A percentile compares a stretch with the other conserved stretches of the same genome.
phyloP scores from a whole-genome alignment of 805 yeast genomes.

The Ogataea trehaloabstinens region DNA sequence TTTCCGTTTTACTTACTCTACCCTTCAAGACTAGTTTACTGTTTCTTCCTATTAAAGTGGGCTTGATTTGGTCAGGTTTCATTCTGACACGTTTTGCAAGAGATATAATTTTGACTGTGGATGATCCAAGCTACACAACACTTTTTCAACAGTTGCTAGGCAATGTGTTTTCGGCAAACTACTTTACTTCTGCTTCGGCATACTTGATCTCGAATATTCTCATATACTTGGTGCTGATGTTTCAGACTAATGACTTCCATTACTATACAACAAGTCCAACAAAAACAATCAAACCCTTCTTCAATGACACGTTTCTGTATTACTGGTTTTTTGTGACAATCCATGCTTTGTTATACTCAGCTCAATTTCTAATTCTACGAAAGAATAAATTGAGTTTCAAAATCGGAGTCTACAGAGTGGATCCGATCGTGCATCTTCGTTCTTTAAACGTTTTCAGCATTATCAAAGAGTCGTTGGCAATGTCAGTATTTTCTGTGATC shows the following conservation, averaged over 20 bases:
- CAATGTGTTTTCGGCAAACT: constrained; percentile 23
- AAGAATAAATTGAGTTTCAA: constrained; percentile 51
- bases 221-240: constrained; percentile 17
- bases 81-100: constrained; percentile 28
- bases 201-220: constrained; percentile 20
- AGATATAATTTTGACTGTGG: constrained; percentile 26
- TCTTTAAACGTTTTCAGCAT: constrained; percentile 27
- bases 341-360: constrained; percentile 44
- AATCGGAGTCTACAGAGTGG: constrained; percentile 39
- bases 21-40: constrained; percentile 20
- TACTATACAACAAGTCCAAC: constrained; percentile 34
- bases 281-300: constrained; percentile 39
- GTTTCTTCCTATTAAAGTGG: constrained; percentile 25
- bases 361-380: constrained; percentile 52
- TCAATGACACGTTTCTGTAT: constrained; percentile 45
- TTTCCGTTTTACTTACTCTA: constrained; percentile 20
- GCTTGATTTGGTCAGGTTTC: constrained; percentile 28
- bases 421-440: constrained; percentile 35
- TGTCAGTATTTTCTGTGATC: constrained; percentile 30
- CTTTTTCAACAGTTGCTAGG: constrained; percentile 26
- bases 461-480: constrained; percentile 37
- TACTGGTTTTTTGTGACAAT: constrained; percentile 46
- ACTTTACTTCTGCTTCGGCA: constrained; percentile 20
- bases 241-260: constrained; percentile 22
- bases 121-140: constrained; percentile 23